A percentile compares a stretch with the other conserved stretches of the same genome.
phyloP scores from a whole-genome alignment of 2,329 filamentous ascomycete genomes.

The Claviceps lovelessii region DNA sequence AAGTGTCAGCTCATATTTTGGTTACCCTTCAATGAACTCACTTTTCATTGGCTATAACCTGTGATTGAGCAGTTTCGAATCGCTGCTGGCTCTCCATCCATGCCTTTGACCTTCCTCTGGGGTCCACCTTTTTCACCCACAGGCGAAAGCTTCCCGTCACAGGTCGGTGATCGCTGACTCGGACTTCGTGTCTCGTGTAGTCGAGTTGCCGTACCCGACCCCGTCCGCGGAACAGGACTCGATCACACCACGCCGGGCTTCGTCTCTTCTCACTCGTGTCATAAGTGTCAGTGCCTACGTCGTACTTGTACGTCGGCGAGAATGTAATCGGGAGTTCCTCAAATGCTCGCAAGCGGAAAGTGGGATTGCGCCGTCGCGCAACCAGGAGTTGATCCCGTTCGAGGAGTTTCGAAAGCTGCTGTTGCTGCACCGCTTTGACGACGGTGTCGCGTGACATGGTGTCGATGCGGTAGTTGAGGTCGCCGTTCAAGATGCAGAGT shows the following conservation, averaged over 20 bases:
- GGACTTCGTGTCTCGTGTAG: constrained; percentile 78
- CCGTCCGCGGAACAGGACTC: constrained; percentile 70
- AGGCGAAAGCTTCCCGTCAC: constrained; percentile 77
- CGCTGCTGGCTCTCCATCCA: constrained; percentile 63
- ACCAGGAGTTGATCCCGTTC: constrained; percentile 89
- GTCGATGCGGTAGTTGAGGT: constrained; percentile 96
- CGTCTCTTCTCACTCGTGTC: constrained; percentile 91
- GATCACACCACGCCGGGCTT: constrained; percentile 91
- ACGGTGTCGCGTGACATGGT: constrained; percentile 91
- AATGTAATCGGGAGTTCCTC: constrained; percentile 85
- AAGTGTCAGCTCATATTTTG: not conserved
- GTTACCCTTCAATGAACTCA: constrained; percentile 29
- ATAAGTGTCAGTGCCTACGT: constrained; percentile 86
- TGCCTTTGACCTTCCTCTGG: constrained; percentile 46
- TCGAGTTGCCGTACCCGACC: constrained; percentile 76
- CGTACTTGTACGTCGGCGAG: constrained; percentile 95
- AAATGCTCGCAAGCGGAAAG: constrained; percentile 77
- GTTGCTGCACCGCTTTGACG: constrained; percentile 65
- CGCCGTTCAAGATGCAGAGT: constrained; percentile 90
- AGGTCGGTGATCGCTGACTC: constrained; percentile 82
- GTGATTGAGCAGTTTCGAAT: constrained; percentile 58
- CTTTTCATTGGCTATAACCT: constrained; percentile 61
- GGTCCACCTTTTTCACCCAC: constrained; percentile 67
- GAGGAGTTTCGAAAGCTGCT: constrained; percentile 72
- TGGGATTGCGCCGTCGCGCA: constrained; percentile 75